Percentiles rank a stretch among this genome's conserved stretches.
Conservation (phyloP, 306 rosid genomes). For the Leucaena leucocephala region DNA sequence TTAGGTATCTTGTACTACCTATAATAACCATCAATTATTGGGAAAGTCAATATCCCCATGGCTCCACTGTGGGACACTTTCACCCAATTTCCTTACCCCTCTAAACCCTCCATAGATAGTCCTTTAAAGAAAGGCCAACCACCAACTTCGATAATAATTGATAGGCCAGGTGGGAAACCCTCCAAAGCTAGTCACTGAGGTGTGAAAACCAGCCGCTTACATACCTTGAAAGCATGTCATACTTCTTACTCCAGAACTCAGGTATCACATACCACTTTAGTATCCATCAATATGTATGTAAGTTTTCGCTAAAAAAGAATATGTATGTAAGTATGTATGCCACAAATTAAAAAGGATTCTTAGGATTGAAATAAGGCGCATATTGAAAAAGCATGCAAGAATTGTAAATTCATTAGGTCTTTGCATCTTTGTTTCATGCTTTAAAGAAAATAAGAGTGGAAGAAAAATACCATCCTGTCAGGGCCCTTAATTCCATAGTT, state of each 20-base stretch:
- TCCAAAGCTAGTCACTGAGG: too few species aligned
- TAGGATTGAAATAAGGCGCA: neutral
- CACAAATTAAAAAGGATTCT: neutral
- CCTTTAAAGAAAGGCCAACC: too few species aligned
- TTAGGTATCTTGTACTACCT: too few species aligned
- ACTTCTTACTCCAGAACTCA: neutral
- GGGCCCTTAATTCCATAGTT: slow-evolving; percentile 81
- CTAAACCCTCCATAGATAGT: too few species aligned
- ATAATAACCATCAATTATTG: too few species aligned
- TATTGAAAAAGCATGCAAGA: neutral
- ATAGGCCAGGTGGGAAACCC: too few species aligned
- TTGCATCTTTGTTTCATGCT: neutral
- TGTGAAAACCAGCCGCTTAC: too few species aligned
- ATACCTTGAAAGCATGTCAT: neutral
- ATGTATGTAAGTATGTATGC: neutral
- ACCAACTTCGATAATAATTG: too few species aligned
- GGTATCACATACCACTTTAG: neutral
- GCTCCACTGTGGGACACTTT: too few species aligned
- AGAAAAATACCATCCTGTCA: slow-evolving; percentile 76
- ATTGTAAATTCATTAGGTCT: neutral
- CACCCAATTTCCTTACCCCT: too few species aligned
- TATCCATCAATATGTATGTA: neutral
- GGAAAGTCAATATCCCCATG: too few species aligned
- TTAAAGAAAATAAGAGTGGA: neutral
- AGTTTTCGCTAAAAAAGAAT: neutral